Evolutionary conservation across 2,329 filamentous ascomycete genomes (phyloP), one percentile per base, ranked within the genome.

Genomic region (Talaromyces sp.): DNA sequence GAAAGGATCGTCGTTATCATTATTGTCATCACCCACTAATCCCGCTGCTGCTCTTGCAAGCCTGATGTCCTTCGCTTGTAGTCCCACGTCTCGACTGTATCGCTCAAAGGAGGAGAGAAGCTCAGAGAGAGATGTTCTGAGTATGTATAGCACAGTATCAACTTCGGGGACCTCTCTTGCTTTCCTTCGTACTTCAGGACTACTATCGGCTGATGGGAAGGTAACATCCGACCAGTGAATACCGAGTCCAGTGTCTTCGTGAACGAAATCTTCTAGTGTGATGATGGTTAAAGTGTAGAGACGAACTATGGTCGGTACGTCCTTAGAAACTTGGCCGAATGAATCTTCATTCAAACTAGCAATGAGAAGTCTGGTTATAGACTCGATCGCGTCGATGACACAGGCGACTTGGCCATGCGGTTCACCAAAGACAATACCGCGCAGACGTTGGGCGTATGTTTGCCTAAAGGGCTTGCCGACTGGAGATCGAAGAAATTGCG

Each of bases 291-390:
- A 73, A 0, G 91, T 93, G 67, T 96, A 86, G 1, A 87, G 86
- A 56, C 89, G 86, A 60, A 97, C 86, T 64, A 96, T 89, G 58
- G 79, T 80, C 0, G 90, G 87, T 2, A 98, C 87, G 68, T 95
- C 91, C 50, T 88, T 84, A 69, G 96, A 90, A n/a, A 96, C 94
- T 70, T 91, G 90, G 15, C 94, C 94, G 73, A 88, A 95, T 56
- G 85, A 85, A 74, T 98, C 94, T 76, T 98, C 93, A 3, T 82
- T 81, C 62, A 97, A 79, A 76, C 90, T 94, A 67, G 86, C 85
- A 3, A 92, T 85, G 0, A 91, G 86, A 33, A 98, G 83, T 59
- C 85, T 83, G 13, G 86, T 87, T 45, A 95, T 79, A 0, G 89
- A 86, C 66, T 88, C 87, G n/a, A 89, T 83, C 1, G 91, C 90